Evolutionary conservation across 2,329 filamentous ascomycete genomes (phyloP).

Genomic region (Talaromyces sp.): DNA sequence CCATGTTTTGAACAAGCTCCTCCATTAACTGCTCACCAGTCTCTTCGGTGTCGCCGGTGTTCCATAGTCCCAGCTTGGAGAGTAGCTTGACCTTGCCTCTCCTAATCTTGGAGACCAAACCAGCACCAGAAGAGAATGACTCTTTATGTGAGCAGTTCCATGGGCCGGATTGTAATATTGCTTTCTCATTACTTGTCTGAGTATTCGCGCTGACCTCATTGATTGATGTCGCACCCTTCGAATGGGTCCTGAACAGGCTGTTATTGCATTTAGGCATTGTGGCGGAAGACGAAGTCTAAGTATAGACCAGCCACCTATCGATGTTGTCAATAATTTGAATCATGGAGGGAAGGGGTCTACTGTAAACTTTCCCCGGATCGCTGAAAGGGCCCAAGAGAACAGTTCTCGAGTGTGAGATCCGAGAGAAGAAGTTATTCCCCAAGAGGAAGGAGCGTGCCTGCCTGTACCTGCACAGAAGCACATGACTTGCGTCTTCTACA

Average conservation of each 20-base stretch:
- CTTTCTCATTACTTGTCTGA: slow-evolving; percentile 19
- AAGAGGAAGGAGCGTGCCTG: neutral
- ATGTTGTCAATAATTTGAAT: neutral
- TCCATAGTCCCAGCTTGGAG: slow-evolving; percentile 33
- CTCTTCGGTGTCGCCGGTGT: neutral
- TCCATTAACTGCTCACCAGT: neutral
- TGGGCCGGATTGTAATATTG: slow-evolving; percentile 23
- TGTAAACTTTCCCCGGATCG: neutral
- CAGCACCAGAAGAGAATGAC: neutral
- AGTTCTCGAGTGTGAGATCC: too few species aligned
- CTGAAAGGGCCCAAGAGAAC: neutral
- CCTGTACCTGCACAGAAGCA: neutral
- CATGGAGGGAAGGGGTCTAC: neutral
- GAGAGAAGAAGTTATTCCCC: neutral
- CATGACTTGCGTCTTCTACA: neutral
- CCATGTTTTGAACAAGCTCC: neutral
- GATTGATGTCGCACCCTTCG: slow-evolving; percentile 24
- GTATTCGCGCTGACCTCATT: slow-evolving; percentile 21
- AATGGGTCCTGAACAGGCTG: slow-evolving; percentile 25
- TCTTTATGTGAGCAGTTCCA: slow-evolving; percentile 7
- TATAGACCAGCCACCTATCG: neutral
- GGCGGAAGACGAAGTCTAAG: neutral
- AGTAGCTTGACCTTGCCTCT: slow-evolving; percentile 37
- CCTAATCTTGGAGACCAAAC: slow-evolving; percentile 25
- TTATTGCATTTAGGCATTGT: slow-evolving; percentile 20